A percentile compares a stretch with the other conserved stretches of the same genome.
phyloP scores from a whole-genome alignment of 345 rosid genomes.

The Punica granatum region DNA sequence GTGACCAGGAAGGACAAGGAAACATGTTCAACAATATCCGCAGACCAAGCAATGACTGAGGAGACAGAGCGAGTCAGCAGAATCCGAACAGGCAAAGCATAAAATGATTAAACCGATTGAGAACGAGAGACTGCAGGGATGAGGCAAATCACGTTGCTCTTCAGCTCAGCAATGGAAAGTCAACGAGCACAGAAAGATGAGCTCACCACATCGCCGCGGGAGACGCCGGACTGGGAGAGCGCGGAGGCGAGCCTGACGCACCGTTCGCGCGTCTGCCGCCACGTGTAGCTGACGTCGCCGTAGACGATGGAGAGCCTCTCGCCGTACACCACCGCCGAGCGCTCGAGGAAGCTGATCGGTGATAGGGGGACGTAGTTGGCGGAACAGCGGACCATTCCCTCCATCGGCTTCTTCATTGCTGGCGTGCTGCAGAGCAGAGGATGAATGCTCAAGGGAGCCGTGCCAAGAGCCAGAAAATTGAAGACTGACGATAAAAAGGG shows the following conservation, averaged over 20 bases:
- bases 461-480: no score
- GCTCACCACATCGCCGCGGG: conserved; percentile 42
- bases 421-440: background rate
- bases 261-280: conserved; percentile 42
- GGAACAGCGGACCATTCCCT: conserved; percentile 37
- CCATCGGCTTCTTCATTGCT: conserved; percentile 19
- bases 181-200: background rate
- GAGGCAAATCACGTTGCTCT: background rate
- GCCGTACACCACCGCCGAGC: conserved; percentile 44
- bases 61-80: no score
- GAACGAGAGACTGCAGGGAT: background rate
- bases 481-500: no score
- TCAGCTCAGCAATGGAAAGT: background rate
- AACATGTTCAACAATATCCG: no score
- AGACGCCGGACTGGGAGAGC: conserved; percentile 35
- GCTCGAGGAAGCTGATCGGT: conserved; percentile 54
- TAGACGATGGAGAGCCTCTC: conserved; percentile 34
- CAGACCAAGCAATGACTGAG: no score
- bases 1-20: no score
- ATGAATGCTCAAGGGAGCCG: conserved; percentile 15
- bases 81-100: no score
- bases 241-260: conserved; percentile 60
- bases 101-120: no score
- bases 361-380: conserved; percentile 51
- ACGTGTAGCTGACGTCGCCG: conserved; percentile 43